These are phyloP conservation scores for Durotheca rogersii DNA, from an alignment of 495 filamentous ascomycete genomes.

Conservation along the genomic window DNA sequence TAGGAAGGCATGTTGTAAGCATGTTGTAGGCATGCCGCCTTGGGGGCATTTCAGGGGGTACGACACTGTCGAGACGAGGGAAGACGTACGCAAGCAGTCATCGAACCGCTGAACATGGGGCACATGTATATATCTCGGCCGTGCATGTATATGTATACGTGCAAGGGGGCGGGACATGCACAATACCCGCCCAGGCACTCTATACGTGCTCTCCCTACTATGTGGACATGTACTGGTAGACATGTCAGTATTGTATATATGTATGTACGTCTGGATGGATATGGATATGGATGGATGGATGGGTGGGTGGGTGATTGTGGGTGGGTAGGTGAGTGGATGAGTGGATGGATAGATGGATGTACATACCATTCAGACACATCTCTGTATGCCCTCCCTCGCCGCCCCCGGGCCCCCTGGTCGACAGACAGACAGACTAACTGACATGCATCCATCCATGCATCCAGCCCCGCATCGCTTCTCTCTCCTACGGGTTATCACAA, in stretches of 20 bases:
- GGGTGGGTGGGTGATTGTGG: background rate
- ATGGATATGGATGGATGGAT: background rate
- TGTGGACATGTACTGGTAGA: no score
- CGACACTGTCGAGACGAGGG: background rate
- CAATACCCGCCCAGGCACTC: no score
- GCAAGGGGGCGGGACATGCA: no score
- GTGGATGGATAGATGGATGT: slow-evolving; percentile 1
- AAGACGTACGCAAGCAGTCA: background rate
- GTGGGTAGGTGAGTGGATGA: background rate
- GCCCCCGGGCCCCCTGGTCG: background rate
- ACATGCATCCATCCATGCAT: slow-evolving; percentile 32
- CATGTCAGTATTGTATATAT: no score
- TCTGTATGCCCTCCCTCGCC: background rate
- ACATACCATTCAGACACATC: background rate
- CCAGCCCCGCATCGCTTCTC: slow-evolving; percentile 36
- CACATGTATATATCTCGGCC: background rate
- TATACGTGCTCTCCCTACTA: no score
- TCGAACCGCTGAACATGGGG: background rate
- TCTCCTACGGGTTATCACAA: slow-evolving; percentile 37
- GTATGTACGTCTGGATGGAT: background rate
- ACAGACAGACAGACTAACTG: slow-evolving; percentile 21
- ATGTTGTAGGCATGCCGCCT: background rate
- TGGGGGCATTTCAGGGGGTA: background rate
- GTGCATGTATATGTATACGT: no score
- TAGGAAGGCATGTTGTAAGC: background rate